phyloP scores from a whole-genome alignment of 345 rosid genomes.

The Hibiscus mutabilis region DNA sequence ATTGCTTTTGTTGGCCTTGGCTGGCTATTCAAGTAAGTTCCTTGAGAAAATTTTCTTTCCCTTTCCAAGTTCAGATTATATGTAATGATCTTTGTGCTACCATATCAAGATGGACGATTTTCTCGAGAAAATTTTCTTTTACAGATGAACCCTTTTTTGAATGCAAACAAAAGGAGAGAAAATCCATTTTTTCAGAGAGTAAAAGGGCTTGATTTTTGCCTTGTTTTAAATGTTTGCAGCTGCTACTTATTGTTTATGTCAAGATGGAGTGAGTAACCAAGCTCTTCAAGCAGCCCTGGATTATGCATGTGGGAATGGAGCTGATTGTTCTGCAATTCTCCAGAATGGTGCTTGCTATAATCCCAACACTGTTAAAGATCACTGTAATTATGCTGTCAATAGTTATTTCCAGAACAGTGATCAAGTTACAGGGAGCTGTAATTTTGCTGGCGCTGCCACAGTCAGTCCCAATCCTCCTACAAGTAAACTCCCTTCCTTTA shows the following conservation, averaged over 20 bases:
- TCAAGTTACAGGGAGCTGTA: conserved; percentile 52
- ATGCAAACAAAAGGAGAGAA: neutral
- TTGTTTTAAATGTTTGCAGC: conserved; percentile 20
- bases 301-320: conserved; percentile 91
- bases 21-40: conserved; percentile 64
- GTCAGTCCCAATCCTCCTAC: conserved; percentile 33
- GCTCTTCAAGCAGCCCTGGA: conserved; percentile 63
- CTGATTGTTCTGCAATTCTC: conserved; percentile 47
- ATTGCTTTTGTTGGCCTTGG: conserved; percentile 44
- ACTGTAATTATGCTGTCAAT: conserved; percentile 88
- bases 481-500: conserved; percentile 20
- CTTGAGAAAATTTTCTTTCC: neutral
- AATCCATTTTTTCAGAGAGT: neutral
- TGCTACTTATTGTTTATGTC: conserved; percentile 69
- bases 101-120: neutral
- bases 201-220: neutral
- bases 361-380: conserved; percentile 77
- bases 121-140: neutral
- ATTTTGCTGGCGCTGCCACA: conserved; percentile 71
- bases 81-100: too few species aligned
- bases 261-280: conserved; percentile 46
- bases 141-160: neutral
- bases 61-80: neutral
- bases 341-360: conserved; percentile 69
- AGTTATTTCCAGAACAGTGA: conserved; percentile 72